These are phyloP conservation scores for Beta macrorhiza DNA, from an alignment of 179 eudicot species.

Conservation along the genomic window DNA sequence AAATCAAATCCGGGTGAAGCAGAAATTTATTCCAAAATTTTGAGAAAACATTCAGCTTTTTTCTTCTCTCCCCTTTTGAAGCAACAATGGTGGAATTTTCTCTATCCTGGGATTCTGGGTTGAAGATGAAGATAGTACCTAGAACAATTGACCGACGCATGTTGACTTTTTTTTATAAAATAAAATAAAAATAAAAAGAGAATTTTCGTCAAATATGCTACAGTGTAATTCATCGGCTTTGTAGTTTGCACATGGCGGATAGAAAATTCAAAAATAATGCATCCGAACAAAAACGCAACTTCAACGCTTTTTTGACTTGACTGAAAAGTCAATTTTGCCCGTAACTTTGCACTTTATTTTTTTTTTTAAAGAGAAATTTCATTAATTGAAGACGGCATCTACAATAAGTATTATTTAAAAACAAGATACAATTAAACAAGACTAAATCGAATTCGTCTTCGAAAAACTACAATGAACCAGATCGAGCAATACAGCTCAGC, in stretches of 20 bases:
- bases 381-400: too few species aligned
- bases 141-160: background rate
- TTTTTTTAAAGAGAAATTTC: too few species aligned
- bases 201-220: background rate
- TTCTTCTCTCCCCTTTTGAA: background rate
- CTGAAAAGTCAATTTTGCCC: too few species aligned
- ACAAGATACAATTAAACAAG: too few species aligned
- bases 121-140: constrained; percentile 2
- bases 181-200: background rate
- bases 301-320: background rate
- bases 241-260: constrained; percentile 15
- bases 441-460: too few species aligned
- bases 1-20: background rate
- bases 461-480: too few species aligned
- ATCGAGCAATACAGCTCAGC: too few species aligned
- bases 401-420: too few species aligned
- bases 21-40: background rate
- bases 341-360: too few species aligned
- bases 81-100: constrained; percentile 19
- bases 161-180: constrained; percentile 7
- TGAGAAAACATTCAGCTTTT: background rate
- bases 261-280: background rate
- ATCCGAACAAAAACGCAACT: too few species aligned
- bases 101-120: background rate
- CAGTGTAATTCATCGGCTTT: constrained; percentile 9